A percentile compares a stretch with the other conserved stretches of the same genome.
phyloP scores from a whole-genome alignment of 257 asterid genomes.

The Scutellaria baicalensis region DNA sequence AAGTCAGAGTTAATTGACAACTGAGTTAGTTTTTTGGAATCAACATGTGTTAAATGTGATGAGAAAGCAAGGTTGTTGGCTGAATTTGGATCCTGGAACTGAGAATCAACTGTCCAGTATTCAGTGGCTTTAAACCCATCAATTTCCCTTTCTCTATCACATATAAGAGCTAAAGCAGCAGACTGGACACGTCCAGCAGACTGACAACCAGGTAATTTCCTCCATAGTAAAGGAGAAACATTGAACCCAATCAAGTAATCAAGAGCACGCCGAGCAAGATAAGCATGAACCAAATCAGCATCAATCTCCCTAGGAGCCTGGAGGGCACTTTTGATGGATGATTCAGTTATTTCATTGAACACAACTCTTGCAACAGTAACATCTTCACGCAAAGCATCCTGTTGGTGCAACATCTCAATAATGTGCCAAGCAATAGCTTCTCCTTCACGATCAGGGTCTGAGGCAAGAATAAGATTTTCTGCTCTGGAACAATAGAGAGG shows the following conservation, averaged over 20 bases:
- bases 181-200: conserved; percentile 99
- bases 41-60: conserved; percentile 55
- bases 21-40: conserved; percentile 45
- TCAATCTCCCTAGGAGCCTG: conserved; percentile 79
- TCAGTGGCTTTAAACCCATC: conserved; percentile 68
- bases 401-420: conserved; percentile 88
- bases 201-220: conserved; percentile 92
- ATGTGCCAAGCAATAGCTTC: conserved; percentile 99
- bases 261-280: conserved; percentile 95
- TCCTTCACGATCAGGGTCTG: conserved; percentile 98
- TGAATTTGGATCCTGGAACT: conserved; percentile 35
- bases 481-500: conserved; percentile 56
- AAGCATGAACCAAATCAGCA: conserved; percentile 73
- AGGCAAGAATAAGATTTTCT: conserved; percentile 85
- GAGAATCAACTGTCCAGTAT: conserved; percentile 69
- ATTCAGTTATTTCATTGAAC: conserved; percentile 83
- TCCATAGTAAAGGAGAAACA: conserved; percentile 92
- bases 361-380: conserved; percentile 74
- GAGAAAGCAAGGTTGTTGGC: conserved; percentile 25
- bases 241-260: conserved; percentile 95
- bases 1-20: conserved; percentile 47
- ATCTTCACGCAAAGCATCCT: conserved; percentile 69
- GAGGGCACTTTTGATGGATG: conserved; percentile 81
- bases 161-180: conserved; percentile 82
- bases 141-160: conserved; percentile 87